A percentile compares a stretch with the other conserved stretches of the same genome.
Conservation (phyloP, 2,329 filamentous ascomycete genomes). For the Aspergillus novoparasiticus region DNA sequence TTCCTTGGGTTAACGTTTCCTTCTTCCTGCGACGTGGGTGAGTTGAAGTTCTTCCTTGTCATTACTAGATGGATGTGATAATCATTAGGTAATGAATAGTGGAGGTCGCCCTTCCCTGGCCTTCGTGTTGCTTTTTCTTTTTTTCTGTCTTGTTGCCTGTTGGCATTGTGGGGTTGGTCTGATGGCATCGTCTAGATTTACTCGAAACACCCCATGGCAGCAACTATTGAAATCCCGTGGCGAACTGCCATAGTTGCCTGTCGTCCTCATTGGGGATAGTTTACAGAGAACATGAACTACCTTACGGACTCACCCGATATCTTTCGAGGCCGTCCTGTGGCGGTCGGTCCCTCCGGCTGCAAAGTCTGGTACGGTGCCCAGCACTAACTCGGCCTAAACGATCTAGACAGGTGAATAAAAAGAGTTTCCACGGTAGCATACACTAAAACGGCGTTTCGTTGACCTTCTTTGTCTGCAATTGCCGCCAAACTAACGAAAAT, state of each 20-base stretch:
- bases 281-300: background rate
- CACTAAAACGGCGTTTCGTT: background rate
- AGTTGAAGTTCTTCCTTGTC: background rate
- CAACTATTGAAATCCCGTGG: background rate
- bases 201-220: background rate
- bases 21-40: background rate
- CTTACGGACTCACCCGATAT: background rate
- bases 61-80: background rate
- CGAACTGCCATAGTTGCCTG: background rate
- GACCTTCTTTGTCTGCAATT: background rate
- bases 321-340: background rate
- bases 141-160: background rate
- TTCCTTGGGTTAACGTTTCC: background rate
- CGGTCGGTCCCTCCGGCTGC: background rate
- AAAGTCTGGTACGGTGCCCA: background rate
- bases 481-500: background rate
- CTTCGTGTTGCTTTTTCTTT: background rate
- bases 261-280: background rate
- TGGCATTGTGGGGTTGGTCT: background rate
- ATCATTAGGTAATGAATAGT: background rate
- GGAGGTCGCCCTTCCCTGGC: background rate
- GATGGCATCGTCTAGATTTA: background rate
- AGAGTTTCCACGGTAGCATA: background rate
- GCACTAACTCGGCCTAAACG: background rate
- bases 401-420: background rate